Percentiles rank a stretch among this genome's conserved stretches.
phyloP scores from a whole-genome alignment of 2,329 filamentous ascomycete genomes.

The Plectosphaerella sp. region DNA sequence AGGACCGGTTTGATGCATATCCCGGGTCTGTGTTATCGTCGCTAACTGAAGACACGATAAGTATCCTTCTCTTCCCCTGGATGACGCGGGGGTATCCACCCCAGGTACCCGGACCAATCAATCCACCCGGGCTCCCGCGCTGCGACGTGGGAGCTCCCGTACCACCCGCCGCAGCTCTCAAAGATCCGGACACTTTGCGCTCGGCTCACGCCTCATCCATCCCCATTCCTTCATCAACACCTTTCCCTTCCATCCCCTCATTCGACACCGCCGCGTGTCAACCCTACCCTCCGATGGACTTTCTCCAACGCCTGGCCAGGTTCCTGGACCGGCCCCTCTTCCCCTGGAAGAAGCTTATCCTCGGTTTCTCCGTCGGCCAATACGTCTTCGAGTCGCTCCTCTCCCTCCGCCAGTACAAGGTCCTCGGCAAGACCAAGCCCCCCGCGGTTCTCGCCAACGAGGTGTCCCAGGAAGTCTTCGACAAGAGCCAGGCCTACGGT shows the following conservation, averaged over 20 bases:
- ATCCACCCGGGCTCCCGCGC: not conserved
- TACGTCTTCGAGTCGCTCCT: conserved; percentile 88
- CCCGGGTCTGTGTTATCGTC: not conserved
- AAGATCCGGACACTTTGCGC: conserved; percentile 2
- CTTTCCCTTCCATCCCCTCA: not conserved
- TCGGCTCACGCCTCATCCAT: conserved; percentile 4
- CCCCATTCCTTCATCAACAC: conserved; percentile 8
- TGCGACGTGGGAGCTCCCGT: not conserved
- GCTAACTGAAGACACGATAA: not conserved
- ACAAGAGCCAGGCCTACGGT: conserved; percentile 94
- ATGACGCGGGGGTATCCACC: not conserved
- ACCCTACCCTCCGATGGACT: conserved; percentile 6
- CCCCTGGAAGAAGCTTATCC: conserved; percentile 95
- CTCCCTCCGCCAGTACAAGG: conserved; percentile 81
- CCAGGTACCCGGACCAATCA: not conserved
- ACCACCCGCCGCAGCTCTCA: not conserved
- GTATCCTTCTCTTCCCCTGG: not conserved
- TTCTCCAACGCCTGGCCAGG: conserved; percentile 64
- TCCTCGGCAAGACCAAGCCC: conserved; percentile 73
- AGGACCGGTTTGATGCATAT: conserved; percentile 1
- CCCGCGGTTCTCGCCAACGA: conserved; percentile 86
- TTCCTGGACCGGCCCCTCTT: conserved; percentile 88
- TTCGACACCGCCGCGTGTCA: not conserved
- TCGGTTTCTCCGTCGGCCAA: conserved; percentile 90
- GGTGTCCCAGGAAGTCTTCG: conserved; percentile 83